These are phyloP conservation scores for Fomitopsis betulina DNA, from an alignment of 1,284 basidiomycete genomes.

Conservation along the genomic window DNA sequence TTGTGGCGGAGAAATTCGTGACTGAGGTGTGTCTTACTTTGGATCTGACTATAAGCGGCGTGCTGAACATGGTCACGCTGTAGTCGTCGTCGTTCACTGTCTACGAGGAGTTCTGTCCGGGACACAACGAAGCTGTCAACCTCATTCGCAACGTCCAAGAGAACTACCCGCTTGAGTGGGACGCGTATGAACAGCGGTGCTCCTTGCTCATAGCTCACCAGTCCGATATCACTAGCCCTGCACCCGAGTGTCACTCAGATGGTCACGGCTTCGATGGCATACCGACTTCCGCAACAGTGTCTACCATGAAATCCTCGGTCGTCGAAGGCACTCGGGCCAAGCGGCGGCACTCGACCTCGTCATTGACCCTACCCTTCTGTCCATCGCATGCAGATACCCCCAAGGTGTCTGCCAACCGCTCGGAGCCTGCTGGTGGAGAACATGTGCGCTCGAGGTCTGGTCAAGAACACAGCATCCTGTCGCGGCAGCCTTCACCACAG, in stretches of 20 bases:
- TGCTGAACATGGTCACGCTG: background rate
- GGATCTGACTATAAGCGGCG: conserved; percentile 2
- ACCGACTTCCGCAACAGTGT: conserved; percentile 8
- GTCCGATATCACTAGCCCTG: conserved; percentile 4
- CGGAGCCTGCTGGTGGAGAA: conserved; percentile 11
- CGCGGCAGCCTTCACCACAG: conserved; percentile 7
- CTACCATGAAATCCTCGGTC: background rate
- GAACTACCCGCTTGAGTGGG: conserved; percentile 68
- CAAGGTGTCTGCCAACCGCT: background rate
- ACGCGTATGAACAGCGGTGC: conserved; percentile 74
- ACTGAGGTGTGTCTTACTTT: conserved; percentile 19
- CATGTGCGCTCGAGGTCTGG: conserved; percentile 8
- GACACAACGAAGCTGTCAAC: conserved; percentile 76
- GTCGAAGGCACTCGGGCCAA: conserved; percentile 7
- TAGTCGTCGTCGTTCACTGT: conserved; percentile 71
- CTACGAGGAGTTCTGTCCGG: conserved; percentile 83
- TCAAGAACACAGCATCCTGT: background rate
- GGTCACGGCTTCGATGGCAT: conserved; percentile 4
- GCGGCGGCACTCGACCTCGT: conserved; percentile 20
- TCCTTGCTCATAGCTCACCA: conserved; percentile 19
- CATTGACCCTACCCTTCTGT: conserved; percentile 8
- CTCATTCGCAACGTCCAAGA: conserved; percentile 62
- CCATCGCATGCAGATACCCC: background rate
- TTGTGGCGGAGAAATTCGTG: conserved; percentile 22
- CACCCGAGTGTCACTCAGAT: conserved; percentile 4